A percentile compares a stretch with the other conserved stretches of the same genome.
Evolutionary conservation across 495 filamentous ascomycete species (phyloP).

Genomic region (Glonium stellatum): DNA sequence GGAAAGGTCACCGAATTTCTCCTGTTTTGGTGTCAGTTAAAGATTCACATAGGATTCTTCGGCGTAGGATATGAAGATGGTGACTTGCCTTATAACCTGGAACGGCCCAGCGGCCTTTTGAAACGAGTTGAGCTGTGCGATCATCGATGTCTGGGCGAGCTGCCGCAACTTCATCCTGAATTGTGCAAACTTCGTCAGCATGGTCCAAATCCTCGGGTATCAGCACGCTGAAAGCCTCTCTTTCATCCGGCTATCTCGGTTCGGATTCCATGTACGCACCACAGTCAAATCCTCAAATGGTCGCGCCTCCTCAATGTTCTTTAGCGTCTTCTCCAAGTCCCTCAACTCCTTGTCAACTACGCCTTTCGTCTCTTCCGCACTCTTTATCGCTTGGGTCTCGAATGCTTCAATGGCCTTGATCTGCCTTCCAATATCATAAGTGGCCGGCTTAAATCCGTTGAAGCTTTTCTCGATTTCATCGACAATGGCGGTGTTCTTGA

Average conservation of each 20-base stretch:
- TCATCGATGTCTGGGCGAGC: slow-evolving; percentile 93
- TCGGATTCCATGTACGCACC: slow-evolving; percentile 52
- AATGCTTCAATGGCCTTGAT: slow-evolving; percentile 97
- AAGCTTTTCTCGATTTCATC: slow-evolving; percentile 96
- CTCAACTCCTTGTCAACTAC: slow-evolving; percentile 88
- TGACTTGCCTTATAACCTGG: slow-evolving; percentile 91
- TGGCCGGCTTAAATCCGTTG: slow-evolving; percentile 77
- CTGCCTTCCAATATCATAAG: slow-evolving; percentile 84
- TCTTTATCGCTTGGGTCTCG: slow-evolving; percentile 93
- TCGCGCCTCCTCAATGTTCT: slow-evolving; percentile 93
- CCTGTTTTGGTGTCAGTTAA: slow-evolving; percentile 45
- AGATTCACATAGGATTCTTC: not conserved
- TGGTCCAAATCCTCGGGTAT: not conserved
- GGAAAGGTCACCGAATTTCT: slow-evolving; percentile 97
- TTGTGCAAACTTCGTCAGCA: slow-evolving; percentile 27
- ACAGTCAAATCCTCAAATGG: slow-evolving; percentile 97
- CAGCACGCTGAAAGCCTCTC: not conserved
- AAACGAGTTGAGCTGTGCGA: slow-evolving; percentile 83
- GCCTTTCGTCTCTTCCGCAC: slow-evolving; percentile 89
- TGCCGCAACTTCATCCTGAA: slow-evolving; percentile 84
- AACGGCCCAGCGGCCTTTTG: slow-evolving; percentile 94
- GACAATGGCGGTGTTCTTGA: slow-evolving; percentile 91
- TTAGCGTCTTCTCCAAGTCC: slow-evolving; percentile 85
- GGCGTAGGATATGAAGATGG: not conserved
- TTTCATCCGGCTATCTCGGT: not conserved